Conservation (phyloP, 2,329 filamentous ascomycete species). For the Cladosporium cucumerinum region DNA sequence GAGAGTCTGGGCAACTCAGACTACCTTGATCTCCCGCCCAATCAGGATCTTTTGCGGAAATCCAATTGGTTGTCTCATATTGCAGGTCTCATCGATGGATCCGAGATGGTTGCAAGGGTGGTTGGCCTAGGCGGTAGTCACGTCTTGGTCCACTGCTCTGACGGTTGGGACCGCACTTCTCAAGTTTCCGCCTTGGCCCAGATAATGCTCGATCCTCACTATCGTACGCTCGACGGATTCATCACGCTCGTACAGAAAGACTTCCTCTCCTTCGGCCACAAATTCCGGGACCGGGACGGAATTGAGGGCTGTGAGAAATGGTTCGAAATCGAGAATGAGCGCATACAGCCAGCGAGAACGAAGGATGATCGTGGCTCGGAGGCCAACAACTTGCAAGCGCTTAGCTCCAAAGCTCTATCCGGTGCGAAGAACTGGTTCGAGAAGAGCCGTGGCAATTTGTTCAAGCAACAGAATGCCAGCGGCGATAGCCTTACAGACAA, state of each 20-base stretch:
- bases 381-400: conserved; percentile 46
- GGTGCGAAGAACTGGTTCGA: conserved; percentile 83
- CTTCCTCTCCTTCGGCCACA: conserved; percentile 96
- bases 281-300: conserved; percentile 91
- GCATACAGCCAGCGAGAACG: conserved; percentile 50
- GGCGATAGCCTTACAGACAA: conserved; percentile 64
- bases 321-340: conserved; percentile 84
- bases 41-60: conserved; percentile 72
- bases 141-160: conserved; percentile 94
- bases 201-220: conserved; percentile 93
- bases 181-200: conserved; percentile 90
- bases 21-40: conserved; percentile 76
- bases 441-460: conserved; percentile 50
- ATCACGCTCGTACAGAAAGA: conserved; percentile 95
- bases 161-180: conserved; percentile 96
- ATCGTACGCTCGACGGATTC: conserved; percentile 89
- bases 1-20: conserved; percentile 92
- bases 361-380: conserved; percentile 47
- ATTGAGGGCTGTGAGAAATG: conserved; percentile 87
- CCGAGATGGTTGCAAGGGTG: conserved; percentile 77
- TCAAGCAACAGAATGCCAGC: conserved; percentile 52
- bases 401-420: conserved; percentile 64
- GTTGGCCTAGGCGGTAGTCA: conserved; percentile 92
- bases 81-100: conserved; percentile 75
- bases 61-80: conserved; percentile 94